These are phyloP conservation scores for Ulmus americana DNA, from an alignment of 331 rosid genomes.

Conservation along the genomic window DNA sequence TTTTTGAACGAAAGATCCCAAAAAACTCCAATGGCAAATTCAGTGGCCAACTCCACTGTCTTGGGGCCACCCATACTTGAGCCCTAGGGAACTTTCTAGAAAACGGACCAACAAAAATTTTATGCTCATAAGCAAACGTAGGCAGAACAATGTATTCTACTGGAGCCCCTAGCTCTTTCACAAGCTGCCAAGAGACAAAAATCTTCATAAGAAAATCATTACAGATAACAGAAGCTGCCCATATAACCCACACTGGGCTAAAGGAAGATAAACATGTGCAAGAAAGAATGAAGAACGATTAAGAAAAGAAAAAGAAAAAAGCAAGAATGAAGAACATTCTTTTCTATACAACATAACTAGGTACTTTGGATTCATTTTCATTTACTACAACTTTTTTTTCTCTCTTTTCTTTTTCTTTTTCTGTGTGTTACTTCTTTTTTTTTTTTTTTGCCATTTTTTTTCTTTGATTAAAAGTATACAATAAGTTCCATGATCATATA, in stretches of 20 bases:
- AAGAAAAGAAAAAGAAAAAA: too few species aligned
- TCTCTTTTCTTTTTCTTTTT: too few species aligned
- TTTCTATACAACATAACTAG: too few species aligned
- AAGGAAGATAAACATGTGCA: too few species aligned
- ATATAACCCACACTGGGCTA: too few species aligned
- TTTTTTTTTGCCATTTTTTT: too few species aligned
- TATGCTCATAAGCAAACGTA: slow-evolving; percentile 93
- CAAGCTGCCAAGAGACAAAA: slow-evolving; percentile 48
- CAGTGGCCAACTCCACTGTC: slow-evolving; percentile 99
- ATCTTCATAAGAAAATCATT: slow-evolving; percentile 13
- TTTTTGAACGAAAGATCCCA: slow-evolving; percentile 76
- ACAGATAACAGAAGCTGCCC: not conserved
- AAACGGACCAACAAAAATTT: slow-evolving; percentile 90
- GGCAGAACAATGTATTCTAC: slow-evolving; percentile 86
- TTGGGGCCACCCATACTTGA: slow-evolving; percentile 90
- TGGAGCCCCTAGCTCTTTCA: slow-evolving; percentile 79
- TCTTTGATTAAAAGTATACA: too few species aligned
- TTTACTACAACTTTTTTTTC: too few species aligned
- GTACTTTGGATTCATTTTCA: too few species aligned
- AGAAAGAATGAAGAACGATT: too few species aligned
- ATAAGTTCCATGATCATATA: too few species aligned
- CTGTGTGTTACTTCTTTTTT: not conserved
- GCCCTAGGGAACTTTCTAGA: slow-evolving; percentile 88
- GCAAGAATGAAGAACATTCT: too few species aligned
- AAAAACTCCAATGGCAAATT: slow-evolving; percentile 82